Conservation (phyloP, 2,329 filamentous ascomycete species). For the Sporothrix sp. region DNA sequence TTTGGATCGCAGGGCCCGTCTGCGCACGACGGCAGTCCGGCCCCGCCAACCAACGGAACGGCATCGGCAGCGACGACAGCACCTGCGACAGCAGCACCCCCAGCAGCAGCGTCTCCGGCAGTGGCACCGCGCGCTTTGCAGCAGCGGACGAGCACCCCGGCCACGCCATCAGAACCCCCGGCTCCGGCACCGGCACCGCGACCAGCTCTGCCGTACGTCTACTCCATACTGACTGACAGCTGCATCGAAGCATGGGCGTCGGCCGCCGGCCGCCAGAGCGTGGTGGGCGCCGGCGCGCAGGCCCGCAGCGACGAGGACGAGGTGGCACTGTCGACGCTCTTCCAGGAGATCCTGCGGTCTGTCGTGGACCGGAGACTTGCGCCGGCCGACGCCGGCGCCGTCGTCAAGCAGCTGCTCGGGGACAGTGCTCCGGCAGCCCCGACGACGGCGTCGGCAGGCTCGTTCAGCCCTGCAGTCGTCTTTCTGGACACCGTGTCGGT, state of each 20-base stretch:
- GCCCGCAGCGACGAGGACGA: constrained; percentile 59
- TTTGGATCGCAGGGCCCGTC: constrained; percentile 39
- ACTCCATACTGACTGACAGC: constrained; percentile 65
- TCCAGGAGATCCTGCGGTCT: constrained; percentile 76
- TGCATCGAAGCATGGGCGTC: constrained; percentile 58
- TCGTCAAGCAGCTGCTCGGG: constrained; percentile 61
- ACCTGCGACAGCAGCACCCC: constrained; percentile 16
- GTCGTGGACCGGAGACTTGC: constrained; percentile 60
- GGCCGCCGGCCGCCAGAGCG: constrained; percentile 49
- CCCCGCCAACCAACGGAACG: constrained; percentile 10
- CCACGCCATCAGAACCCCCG: neutral
- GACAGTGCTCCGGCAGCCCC: neutral
- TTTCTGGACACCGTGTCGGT: constrained; percentile 80
- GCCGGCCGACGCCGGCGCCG: constrained; percentile 57
- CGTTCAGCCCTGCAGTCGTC: constrained; percentile 54
- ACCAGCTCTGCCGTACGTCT: constrained; percentile 45
- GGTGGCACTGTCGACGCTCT: constrained; percentile 59
- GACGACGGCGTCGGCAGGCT: constrained; percentile 24
- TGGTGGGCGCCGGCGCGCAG: constrained; percentile 55
- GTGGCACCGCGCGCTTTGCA: too few relatives aligned
- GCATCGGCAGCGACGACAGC: neutral
- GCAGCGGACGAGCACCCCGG: constrained; percentile 21
- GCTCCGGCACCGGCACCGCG: constrained; percentile 21
- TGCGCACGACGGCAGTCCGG: constrained; percentile 19
- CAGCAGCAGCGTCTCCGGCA: constrained; percentile 14